A percentile compares a stretch with the other conserved stretches of the same genome.
Evolutionary conservation across 1,284 basidiomycete genomes (phyloP).

Genomic region (Macrocystidia cucumis): DNA sequence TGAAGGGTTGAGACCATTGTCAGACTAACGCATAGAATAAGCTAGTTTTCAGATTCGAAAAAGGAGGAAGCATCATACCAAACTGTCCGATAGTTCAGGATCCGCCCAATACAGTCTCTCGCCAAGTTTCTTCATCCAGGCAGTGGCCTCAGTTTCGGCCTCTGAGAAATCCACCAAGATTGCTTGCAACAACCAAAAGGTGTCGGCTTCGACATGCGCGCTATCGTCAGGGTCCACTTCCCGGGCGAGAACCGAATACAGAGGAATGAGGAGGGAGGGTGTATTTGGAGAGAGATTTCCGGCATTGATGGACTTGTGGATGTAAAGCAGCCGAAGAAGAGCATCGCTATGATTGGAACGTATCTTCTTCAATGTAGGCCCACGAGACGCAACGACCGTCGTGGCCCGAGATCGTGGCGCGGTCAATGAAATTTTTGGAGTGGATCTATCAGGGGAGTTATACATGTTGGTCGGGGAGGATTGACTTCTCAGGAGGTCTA

Average conservation of each 20-base stretch:
- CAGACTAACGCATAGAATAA: slow-evolving; percentile 23
- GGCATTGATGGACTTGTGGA: slow-evolving; percentile 66
- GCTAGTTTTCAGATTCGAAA: slow-evolving; percentile 3
- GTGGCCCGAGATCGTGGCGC: too few species aligned
- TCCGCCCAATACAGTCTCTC: slow-evolving; percentile 62
- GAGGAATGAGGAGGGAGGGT: slow-evolving; percentile 57
- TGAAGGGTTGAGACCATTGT: slow-evolving; percentile 60
- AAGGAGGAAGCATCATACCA: slow-evolving; percentile 36
- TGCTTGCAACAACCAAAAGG: slow-evolving; percentile 75
- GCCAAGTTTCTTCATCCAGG: slow-evolving; percentile 60
- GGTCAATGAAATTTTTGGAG: slow-evolving; percentile 21
- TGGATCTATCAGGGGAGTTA: too few species aligned
- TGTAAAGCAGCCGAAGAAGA: slow-evolving; percentile 62
- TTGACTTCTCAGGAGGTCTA: slow-evolving; percentile 33
- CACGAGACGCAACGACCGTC: too few species aligned
- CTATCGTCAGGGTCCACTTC: slow-evolving; percentile 56
- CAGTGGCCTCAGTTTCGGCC: slow-evolving; percentile 57
- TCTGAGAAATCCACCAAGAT: slow-evolving; percentile 67
- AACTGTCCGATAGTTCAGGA: slow-evolving; percentile 45
- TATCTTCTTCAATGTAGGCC: too few species aligned
- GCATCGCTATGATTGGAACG: too few species aligned
- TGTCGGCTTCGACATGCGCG: slow-evolving; percentile 68
- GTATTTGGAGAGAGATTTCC: slow-evolving; percentile 61
- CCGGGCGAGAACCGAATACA: slow-evolving; percentile 56
- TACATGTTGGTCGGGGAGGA: too few species aligned